These are phyloP conservation scores for Avicennia marina DNA, from an alignment of 257 asterid species.

Conservation along the genomic window DNA sequence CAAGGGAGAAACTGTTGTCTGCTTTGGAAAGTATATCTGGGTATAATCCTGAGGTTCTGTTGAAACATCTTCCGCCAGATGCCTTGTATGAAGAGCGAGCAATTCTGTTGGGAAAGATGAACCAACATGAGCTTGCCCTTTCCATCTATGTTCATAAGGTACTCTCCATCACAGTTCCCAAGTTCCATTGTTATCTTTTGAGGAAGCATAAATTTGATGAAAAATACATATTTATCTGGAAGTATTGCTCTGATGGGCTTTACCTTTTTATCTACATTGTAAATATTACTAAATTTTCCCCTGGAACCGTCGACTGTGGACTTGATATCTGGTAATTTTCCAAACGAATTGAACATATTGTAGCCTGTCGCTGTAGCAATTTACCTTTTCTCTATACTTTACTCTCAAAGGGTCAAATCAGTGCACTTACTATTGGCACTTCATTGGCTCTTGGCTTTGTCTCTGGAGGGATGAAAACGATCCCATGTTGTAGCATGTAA, in stretches of 20 bases:
- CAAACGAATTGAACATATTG: neutral
- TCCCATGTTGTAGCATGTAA: slow-evolving; percentile 1
- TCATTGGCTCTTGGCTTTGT: slow-evolving; percentile 11
- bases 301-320: neutral
- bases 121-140: slow-evolving; percentile 93
- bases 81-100: slow-evolving; percentile 93
- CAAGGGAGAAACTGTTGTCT: slow-evolving; percentile 87
- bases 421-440: neutral
- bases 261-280: neutral
- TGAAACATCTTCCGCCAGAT: slow-evolving; percentile 85
- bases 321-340: slow-evolving; percentile 11
- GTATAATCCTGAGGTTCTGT: slow-evolving; percentile 69
- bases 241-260: neutral
- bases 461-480: slow-evolving; percentile 7
- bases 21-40: slow-evolving; percentile 86
- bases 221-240: slow-evolving; percentile 10
- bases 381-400: slow-evolving; percentile 4
- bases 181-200: slow-evolving; percentile 14
- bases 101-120: slow-evolving; percentile 86
- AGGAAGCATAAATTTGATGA: slow-evolving; percentile 9
- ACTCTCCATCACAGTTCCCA: slow-evolving; percentile 13
- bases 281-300: neutral
- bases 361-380: neutral
- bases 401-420: slow-evolving; percentile 1
- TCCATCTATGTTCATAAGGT: slow-evolving; percentile 94